Evolutionary conservation across 495 filamentous ascomycete species (phyloP).

Genomic region (Glutinoglossum americanum): DNA sequence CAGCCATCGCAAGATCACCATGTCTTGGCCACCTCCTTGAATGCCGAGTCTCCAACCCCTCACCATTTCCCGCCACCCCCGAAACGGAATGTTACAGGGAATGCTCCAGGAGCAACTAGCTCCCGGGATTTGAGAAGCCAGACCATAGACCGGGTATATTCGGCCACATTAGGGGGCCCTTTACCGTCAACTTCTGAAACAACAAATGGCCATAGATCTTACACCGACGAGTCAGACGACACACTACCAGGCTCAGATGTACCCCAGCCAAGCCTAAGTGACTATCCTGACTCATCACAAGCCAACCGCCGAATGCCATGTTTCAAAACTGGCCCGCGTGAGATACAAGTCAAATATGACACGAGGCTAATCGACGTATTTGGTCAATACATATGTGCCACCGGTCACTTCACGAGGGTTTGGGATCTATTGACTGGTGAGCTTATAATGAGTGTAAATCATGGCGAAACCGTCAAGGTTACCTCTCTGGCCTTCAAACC

Average conservation of each 20-base stretch:
- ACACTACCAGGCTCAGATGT: neutral
- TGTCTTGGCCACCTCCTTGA: too few relatives aligned
- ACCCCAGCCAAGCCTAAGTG: slow-evolving; percentile 14
- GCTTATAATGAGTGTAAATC: slow-evolving; percentile 53
- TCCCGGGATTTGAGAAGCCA: slow-evolving; percentile 5
- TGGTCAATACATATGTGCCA: slow-evolving; percentile 71
- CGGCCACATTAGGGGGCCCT: neutral
- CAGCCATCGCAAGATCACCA: neutral
- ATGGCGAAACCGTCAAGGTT: slow-evolving; percentile 58
- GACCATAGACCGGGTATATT: neutral
- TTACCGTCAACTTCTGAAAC: neutral
- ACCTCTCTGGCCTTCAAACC: slow-evolving; percentile 75
- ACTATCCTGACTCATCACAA: slow-evolving; percentile 69
- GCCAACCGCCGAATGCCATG: slow-evolving; percentile 68
- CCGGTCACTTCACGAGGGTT: slow-evolving; percentile 59
- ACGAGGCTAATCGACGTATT: slow-evolving; percentile 68
- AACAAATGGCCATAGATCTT: neutral
- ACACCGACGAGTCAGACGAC: neutral
- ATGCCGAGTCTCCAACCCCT: slow-evolving; percentile 1
- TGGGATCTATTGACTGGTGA: slow-evolving; percentile 75
- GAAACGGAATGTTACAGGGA: slow-evolving; percentile 15
- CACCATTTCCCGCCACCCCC: slow-evolving; percentile 19
- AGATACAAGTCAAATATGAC: slow-evolving; percentile 70
- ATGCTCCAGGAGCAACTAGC: neutral
- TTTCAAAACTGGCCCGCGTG: slow-evolving; percentile 40